phyloP scores from a whole-genome alignment of 2,329 filamentous ascomycete genomes.

The Hymenoscyphus infarciens region DNA sequence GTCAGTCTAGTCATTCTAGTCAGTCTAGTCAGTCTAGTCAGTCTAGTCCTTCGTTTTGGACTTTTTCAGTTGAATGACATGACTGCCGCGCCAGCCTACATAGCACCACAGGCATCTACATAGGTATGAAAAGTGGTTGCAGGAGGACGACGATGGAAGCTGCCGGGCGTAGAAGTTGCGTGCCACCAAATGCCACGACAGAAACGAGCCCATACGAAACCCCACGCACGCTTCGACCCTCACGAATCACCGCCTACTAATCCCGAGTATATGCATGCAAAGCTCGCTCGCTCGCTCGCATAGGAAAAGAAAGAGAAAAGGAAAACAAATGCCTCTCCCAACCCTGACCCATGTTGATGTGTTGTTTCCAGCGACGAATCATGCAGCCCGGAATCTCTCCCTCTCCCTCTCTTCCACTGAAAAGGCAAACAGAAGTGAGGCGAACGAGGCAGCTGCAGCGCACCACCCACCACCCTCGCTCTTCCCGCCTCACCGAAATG shows the following conservation, averaged over 20 bases:
- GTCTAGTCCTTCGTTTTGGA: background rate
- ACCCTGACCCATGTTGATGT: background rate
- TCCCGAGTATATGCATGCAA: background rate
- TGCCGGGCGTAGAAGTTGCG: constrained; percentile 5
- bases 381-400: background rate
- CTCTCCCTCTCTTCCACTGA: background rate
- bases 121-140: too few species aligned
- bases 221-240: background rate
- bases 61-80: too few species aligned
- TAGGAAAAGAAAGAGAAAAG: background rate
- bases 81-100: background rate
- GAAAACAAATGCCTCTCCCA: background rate
- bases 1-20: too few species aligned
- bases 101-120: too few species aligned
- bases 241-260: too few species aligned
- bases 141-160: background rate
- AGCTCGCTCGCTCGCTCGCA: too few species aligned
- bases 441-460: constrained; percentile 20
- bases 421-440: constrained; percentile 24
- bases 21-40: too few species aligned
- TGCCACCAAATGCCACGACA: constrained; percentile 9
- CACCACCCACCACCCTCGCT: constrained; percentile 12
- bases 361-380: background rate
- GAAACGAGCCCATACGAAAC: background rate
- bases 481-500: constrained; percentile 21